Percentiles rank a stretch among this genome's conserved stretches.
Evolutionary conservation across 306 rosid genomes (phyloP).

Genomic region (Spatholobus suberectus): DNA sequence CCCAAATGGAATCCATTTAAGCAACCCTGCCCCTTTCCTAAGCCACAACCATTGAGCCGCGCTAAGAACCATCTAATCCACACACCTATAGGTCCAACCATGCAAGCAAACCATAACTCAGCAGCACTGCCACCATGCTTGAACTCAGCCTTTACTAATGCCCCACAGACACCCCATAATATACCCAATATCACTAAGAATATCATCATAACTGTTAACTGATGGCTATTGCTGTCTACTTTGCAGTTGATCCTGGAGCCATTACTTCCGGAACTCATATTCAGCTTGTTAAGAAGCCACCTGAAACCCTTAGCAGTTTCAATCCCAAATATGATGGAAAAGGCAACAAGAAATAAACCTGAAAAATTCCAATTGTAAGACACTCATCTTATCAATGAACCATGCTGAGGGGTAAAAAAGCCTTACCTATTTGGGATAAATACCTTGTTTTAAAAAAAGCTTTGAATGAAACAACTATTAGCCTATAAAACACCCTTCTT

Average conservation of each 20-base stretch:
- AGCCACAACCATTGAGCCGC: constrained; percentile 77
- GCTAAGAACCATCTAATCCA: constrained; percentile 96
- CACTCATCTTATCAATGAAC: too few relatives aligned
- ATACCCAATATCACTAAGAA: constrained; percentile 52
- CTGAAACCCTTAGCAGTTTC: too few relatives aligned
- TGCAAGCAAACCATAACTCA: constrained; percentile 75
- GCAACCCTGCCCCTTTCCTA: too few relatives aligned
- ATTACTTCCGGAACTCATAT: constrained; percentile 35
- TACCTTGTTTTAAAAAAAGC: too few relatives aligned
- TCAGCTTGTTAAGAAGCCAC: constrained; percentile 53
- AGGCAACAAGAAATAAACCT: too few relatives aligned
- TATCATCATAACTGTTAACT: constrained; percentile 55
- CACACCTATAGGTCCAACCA: constrained; percentile 83
- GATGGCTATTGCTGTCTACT: constrained; percentile 52
- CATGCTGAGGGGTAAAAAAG: too few relatives aligned
- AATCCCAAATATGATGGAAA: too few relatives aligned
- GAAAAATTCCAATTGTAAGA: neutral
- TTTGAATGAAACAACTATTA: too few relatives aligned
- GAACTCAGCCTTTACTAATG: constrained; percentile 51
- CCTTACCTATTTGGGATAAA: too few relatives aligned
- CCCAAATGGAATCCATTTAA: too few relatives aligned
- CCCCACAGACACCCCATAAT: constrained; percentile 62
- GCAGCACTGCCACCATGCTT: constrained; percentile 54
- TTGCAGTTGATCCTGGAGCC: constrained; percentile 48
- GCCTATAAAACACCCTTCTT: too few relatives aligned